These are phyloP conservation scores for Lomentospora prolificans DNA, from an alignment of 2,329 filamentous ascomycete species.

Conservation along the genomic window DNA sequence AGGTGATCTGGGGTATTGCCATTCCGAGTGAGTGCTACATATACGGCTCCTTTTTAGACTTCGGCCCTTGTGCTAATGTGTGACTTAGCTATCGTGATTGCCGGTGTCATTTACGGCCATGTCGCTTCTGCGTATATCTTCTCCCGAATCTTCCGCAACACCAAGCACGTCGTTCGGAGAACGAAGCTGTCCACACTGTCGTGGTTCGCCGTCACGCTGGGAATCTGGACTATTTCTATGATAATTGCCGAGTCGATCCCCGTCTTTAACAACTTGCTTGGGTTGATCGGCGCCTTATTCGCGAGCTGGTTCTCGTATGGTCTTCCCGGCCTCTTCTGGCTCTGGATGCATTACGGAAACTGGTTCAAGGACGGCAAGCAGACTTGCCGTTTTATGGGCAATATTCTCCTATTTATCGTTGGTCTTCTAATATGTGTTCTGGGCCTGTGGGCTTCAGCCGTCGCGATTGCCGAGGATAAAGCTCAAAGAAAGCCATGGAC, in stretches of 20 bases:
- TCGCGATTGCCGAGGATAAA: conserved; percentile 22
- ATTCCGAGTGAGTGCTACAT: conserved; percentile 14
- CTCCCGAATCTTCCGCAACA: conserved; percentile 18
- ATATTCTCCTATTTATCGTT: conserved; percentile 21
- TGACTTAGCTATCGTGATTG: conserved; percentile 25
- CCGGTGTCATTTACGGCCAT: conserved; percentile 10
- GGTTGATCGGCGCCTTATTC: conserved; percentile 20
- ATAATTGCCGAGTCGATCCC: conserved; percentile 11
- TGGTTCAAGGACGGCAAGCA: conserved; percentile 25
- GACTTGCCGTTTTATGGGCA: conserved; percentile 21
- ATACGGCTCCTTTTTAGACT: background rate
- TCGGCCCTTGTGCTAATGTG: no score
- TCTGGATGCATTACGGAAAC: conserved; percentile 23
- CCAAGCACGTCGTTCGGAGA: conserved; percentile 19
- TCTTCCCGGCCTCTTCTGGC: conserved; percentile 27
- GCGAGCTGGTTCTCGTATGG: conserved; percentile 24
- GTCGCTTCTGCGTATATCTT: conserved; percentile 20
- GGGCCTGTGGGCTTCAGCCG: conserved; percentile 29
- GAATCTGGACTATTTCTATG: conserved; percentile 27
- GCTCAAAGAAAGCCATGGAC: conserved; percentile 24
- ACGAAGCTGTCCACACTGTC: conserved; percentile 18
- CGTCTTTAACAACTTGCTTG: conserved; percentile 21
- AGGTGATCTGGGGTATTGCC: conserved; percentile 22
- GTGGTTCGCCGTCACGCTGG: conserved; percentile 14
- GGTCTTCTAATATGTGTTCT: conserved; percentile 27